Evolutionary conservation across 2,329 filamentous ascomycete genomes (phyloP).

Genomic region (Phialocephala subalpina): DNA sequence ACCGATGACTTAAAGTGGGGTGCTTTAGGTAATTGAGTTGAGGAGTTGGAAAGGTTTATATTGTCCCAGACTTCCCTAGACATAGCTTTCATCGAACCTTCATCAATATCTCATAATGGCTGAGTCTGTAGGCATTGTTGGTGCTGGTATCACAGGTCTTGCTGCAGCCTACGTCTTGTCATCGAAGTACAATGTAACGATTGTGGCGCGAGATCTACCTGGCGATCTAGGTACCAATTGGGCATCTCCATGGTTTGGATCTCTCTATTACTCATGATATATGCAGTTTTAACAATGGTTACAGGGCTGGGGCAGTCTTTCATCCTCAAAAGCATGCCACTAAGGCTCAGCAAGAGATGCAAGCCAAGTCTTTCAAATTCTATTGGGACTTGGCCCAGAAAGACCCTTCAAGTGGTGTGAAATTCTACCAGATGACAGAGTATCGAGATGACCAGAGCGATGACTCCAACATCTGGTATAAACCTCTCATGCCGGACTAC

Average conservation of each 20-base stretch:
- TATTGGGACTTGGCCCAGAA: slow-evolving; percentile 32
- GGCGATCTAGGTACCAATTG: slow-evolving; percentile 37
- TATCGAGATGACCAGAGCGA: slow-evolving; percentile 32
- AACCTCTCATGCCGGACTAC: slow-evolving; percentile 34
- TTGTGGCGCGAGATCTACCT: slow-evolving; percentile 38
- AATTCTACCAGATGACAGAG: slow-evolving; percentile 37
- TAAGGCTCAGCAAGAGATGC: slow-evolving; percentile 33
- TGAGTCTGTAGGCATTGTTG: slow-evolving; percentile 33
- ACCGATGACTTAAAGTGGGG: slow-evolving; percentile 6
- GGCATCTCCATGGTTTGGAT: slow-evolving; percentile 39
- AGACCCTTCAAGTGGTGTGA: slow-evolving; percentile 34
- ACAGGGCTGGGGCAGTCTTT: slow-evolving; percentile 40
- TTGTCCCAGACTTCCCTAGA: neutral
- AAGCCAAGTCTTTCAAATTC: slow-evolving; percentile 34
- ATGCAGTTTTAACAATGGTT: slow-evolving; percentile 2
- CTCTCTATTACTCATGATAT: neutral
- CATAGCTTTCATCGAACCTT: neutral
- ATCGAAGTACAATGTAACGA: slow-evolving; percentile 33
- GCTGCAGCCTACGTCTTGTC: slow-evolving; percentile 37
- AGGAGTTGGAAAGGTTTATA: neutral
- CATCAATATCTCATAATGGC: slow-evolving; percentile 18
- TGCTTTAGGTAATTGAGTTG: neutral
- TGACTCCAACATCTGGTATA: slow-evolving; percentile 36
- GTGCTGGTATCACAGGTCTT: slow-evolving; percentile 39
- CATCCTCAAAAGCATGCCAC: slow-evolving; percentile 35